Percentiles rank a stretch among this genome's conserved stretches.
Conservation (phyloP, 352 stramenopile species). For the Phytopythium kandeliae region DNA sequence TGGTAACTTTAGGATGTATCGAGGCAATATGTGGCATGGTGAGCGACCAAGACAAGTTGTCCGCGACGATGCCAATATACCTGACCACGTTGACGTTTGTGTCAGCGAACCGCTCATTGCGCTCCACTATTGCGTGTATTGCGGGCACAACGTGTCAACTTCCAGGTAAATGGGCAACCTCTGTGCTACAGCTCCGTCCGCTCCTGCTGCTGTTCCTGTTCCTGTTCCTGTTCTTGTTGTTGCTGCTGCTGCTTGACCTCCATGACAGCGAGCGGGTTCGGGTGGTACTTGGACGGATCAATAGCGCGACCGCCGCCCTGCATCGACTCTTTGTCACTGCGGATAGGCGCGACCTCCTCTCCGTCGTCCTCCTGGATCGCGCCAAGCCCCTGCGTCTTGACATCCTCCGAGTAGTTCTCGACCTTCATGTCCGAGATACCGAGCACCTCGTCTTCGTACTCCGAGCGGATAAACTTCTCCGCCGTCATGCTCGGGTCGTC, state of each 20-base stretch:
- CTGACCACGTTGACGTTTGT: too few species aligned
- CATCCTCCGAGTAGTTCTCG: slow-evolving; percentile 61
- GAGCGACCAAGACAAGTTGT: too few species aligned
- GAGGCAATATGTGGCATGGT: too few species aligned
- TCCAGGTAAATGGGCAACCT: background rate
- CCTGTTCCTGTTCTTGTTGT: too few species aligned
- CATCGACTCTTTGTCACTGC: slow-evolving; percentile 66
- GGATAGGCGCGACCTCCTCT: slow-evolving; percentile 24
- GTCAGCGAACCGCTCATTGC: too few species aligned
- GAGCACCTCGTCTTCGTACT: slow-evolving; percentile 90
- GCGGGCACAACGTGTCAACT: too few species aligned
- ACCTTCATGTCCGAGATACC: slow-evolving; percentile 93
- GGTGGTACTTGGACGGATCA: slow-evolving; percentile 51
- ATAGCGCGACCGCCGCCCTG: slow-evolving; percentile 38
- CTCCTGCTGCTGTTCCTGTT: slow-evolving; percentile 9
- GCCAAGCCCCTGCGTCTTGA: background rate
- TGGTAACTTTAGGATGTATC: too few species aligned
- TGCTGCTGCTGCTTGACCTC: slow-evolving; percentile 40
- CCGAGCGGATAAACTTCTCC: slow-evolving; percentile 82
- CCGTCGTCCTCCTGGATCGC: slow-evolving; percentile 32
- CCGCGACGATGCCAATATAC: too few species aligned
- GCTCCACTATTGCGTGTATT: too few species aligned
- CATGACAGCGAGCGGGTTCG: slow-evolving; percentile 57
- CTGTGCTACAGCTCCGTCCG: slow-evolving; percentile 7
- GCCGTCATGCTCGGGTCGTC: slow-evolving; percentile 62